A percentile compares a stretch with the other conserved stretches of the same genome.
Conservation (phyloP, 2,329 filamentous ascomycete genomes). For the Colletotrichum incanum region DNA sequence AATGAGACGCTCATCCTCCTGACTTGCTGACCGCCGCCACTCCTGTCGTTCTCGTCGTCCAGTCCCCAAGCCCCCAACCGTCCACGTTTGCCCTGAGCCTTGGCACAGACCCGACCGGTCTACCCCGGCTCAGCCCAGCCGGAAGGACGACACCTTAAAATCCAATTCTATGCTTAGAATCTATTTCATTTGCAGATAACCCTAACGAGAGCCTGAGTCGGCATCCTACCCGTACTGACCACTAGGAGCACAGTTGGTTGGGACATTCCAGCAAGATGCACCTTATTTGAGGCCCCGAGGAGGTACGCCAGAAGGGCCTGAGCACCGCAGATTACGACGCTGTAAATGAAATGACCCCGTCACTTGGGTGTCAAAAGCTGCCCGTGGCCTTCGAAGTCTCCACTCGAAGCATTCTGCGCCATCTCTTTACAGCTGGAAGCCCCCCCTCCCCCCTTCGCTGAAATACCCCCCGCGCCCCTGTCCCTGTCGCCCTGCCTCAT, state of each 20-base stretch:
- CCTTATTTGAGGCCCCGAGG: background rate
- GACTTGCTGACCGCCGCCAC: slow-evolving; percentile 9
- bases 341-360: background rate
- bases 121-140: slow-evolving; percentile 5
- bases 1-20: background rate
- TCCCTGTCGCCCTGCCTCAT: slow-evolving; percentile 17
- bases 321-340: background rate
- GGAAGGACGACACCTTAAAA: background rate
- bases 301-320: background rate
- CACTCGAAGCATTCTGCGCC: slow-evolving; percentile 30
- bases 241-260: background rate
- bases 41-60: too few relatives aligned
- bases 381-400: background rate
- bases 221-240: background rate
- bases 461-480: slow-evolving; percentile 4
- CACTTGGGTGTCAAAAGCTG: background rate
- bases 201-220: background rate
- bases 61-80: slow-evolving; percentile 1
- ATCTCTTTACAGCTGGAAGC: slow-evolving; percentile 31
- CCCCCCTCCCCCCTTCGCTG: slow-evolving; percentile 8
- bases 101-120: background rate
- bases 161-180: slow-evolving; percentile 12
- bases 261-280: background rate
- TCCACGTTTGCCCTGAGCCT: background rate
- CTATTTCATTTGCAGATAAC: background rate